phyloP scores from a whole-genome alignment of 176 grass and related monocot genomes.

The Hsuehochloa calcarea region DNA sequence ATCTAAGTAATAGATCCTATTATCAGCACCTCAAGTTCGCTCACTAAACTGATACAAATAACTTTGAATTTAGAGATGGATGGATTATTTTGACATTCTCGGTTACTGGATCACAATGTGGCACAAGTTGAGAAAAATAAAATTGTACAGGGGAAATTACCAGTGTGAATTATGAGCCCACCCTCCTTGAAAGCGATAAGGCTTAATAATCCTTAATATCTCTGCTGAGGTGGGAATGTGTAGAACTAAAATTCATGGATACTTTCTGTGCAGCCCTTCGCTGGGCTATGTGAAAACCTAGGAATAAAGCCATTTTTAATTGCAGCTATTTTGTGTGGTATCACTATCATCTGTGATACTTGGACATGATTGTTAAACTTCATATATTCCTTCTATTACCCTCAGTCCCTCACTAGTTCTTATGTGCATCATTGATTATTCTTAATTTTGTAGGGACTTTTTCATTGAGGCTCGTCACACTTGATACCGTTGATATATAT shows the following conservation, averaged over 20 bases:
- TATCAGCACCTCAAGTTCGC: neutral
- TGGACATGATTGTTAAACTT: neutral
- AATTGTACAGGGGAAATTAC: neutral
- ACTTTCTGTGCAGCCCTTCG: neutral
- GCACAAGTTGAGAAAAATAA: neutral
- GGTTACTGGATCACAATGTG: neutral
- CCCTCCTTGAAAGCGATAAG: neutral
- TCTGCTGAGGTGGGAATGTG: neutral
- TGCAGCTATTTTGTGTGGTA: neutral
- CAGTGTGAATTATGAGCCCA: neutral
- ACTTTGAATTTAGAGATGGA: neutral
- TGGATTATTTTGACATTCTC: neutral
- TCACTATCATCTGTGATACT: neutral
- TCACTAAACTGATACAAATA: neutral
- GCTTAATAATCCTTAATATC: neutral
- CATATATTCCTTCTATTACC: conserved; percentile 2
- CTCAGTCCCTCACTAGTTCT: neutral
- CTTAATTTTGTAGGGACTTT: conserved; percentile 50
- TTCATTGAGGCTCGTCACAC: conserved; percentile 56
- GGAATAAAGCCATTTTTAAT: neutral
- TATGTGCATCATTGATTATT: conserved; percentile 14
- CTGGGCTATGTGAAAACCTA: neutral
- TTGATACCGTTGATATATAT: conserved; percentile 76
- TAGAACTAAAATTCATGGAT: neutral
- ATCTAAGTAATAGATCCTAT: neutral